Evolutionary conservation across 2,329 filamentous ascomycete species (phyloP).

Genomic region (Pseudogymnoascus sp.): DNA sequence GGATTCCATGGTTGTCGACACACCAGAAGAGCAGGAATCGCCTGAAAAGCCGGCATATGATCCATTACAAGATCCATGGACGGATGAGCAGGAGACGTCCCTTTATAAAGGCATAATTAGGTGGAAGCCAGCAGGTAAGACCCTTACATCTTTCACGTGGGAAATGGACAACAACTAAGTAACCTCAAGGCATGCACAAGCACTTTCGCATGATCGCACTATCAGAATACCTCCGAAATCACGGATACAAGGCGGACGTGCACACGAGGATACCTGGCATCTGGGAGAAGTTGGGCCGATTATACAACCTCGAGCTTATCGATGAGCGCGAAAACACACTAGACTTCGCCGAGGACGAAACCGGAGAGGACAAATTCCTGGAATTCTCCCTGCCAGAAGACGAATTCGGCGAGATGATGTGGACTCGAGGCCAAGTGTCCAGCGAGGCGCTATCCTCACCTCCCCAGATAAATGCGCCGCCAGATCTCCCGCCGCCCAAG

Average conservation of each 20-base stretch:
- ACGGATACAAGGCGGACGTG: conserved; percentile 61
- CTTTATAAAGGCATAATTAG: conserved; percentile 87
- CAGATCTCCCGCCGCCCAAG: conserved; percentile 18
- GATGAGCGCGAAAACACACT: conserved; percentile 67
- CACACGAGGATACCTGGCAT: conserved; percentile 89
- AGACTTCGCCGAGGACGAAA: conserved; percentile 40
- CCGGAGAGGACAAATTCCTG: conserved; percentile 47
- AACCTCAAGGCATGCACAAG: conserved; percentile 68
- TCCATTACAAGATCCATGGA: conserved; percentile 68
- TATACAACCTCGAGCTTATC: conserved; percentile 79
- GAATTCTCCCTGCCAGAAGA: conserved; percentile 55
- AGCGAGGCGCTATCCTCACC: conserved; percentile 30
- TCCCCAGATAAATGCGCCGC: conserved; percentile 17
- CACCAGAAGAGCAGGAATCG: conserved; percentile 31
- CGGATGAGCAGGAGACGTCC: conserved; percentile 87
- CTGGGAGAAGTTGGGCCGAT: conserved; percentile 74
- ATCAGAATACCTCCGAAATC: conserved; percentile 67
- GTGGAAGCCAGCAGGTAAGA: conserved; percentile 87
- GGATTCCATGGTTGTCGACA: conserved; percentile 53
- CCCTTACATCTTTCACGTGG: neutral
- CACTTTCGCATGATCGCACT: conserved; percentile 89
- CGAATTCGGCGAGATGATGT: conserved; percentile 26
- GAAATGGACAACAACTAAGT: neutral
- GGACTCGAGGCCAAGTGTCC: conserved; percentile 20
- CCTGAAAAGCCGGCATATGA: conserved; percentile 35